Conservation (phyloP, 257 asterid genomes). For the Dorcoceras hygrometricum region DNA sequence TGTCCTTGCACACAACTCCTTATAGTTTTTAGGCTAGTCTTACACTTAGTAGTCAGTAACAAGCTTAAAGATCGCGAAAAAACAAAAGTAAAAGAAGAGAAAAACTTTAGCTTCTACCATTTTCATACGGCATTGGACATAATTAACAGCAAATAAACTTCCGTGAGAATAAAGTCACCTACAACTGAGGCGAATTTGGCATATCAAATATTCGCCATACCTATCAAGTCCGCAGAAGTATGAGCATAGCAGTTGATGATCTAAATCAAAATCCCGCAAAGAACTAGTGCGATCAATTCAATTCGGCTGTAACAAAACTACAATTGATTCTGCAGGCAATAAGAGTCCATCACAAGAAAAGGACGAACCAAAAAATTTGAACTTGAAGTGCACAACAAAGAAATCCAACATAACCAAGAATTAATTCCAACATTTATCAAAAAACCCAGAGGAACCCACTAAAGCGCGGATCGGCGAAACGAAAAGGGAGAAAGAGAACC, state of each 20-base stretch:
- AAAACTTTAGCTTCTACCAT: not conserved
- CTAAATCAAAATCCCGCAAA: not conserved
- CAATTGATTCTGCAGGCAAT: no score
- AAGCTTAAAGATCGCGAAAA: not conserved
- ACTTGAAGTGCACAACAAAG: not conserved
- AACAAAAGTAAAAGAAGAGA: no score
- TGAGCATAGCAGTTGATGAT: not conserved
- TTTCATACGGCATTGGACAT: not conserved
- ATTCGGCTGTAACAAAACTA: not conserved
- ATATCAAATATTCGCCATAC: no score
- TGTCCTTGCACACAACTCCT: not conserved
- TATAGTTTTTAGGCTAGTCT: no score
- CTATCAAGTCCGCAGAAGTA: not conserved
- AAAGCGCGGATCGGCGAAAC: not conserved
- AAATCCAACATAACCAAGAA: not conserved
- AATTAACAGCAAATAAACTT: not conserved
- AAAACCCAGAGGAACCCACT: not conserved
- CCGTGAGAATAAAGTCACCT: not conserved
- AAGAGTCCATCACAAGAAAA: not conserved
- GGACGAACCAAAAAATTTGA: not conserved
- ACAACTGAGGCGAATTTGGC: not conserved
- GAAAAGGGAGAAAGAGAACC: conserved; percentile 19
- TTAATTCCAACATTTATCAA: not conserved
- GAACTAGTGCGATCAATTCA: not conserved
- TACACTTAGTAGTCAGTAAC: not conserved